Conservation (phyloP, 78 protist genomes). For the Dictyostelium firmibasis region DNA sequence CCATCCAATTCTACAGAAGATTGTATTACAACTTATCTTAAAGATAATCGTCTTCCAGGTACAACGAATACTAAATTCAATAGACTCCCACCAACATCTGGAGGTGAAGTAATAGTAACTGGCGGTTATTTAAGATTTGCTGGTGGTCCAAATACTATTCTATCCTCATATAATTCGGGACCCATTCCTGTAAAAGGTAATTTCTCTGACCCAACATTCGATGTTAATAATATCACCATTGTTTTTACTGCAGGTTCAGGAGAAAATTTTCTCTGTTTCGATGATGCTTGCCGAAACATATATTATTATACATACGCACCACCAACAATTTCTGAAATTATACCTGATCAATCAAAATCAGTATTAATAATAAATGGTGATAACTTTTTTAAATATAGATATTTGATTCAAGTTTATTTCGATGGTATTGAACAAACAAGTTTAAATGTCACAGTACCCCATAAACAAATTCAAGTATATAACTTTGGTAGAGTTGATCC, state of each 20-base stretch:
- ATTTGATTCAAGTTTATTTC: not conserved
- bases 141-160: too few relatives aligned
- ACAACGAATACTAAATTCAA: too few relatives aligned
- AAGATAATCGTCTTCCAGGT: too few relatives aligned
- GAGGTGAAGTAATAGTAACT: too few relatives aligned
- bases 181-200: not conserved
- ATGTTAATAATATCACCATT: not conserved
- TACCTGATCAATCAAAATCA: not conserved
- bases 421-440: not conserved
- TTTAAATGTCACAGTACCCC: not conserved
- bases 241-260: not conserved
- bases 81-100: too few relatives aligned
- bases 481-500: not conserved
- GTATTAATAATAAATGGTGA: not conserved
- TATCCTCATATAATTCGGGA: too few relatives aligned
- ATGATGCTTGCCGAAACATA: too few relatives aligned
- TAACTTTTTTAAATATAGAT: not conserved
- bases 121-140: too few relatives aligned
- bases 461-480: not conserved
- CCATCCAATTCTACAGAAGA: too few relatives aligned
- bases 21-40: too few relatives aligned
- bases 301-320: not conserved
- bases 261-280: too few relatives aligned
- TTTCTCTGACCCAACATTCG: not conserved
- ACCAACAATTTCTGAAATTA: not conserved